A percentile compares a stretch with the other conserved stretches of the same genome.
These are phyloP conservation scores for Quercus dentata DNA, from an alignment of 306 rosid species.

Conservation along the genomic window DNA sequence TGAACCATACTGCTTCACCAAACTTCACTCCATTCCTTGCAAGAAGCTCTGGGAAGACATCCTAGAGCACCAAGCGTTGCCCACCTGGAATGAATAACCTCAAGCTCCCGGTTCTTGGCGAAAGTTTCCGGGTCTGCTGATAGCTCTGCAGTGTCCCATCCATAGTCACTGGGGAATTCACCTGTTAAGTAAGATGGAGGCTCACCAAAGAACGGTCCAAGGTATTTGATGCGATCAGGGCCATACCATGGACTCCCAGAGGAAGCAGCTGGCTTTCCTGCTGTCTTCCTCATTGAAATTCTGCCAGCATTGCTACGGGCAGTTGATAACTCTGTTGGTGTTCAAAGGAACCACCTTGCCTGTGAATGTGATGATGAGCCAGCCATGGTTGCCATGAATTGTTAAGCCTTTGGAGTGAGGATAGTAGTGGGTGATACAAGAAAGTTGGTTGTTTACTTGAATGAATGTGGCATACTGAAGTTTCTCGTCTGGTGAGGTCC, in stretches of 20 bases:
- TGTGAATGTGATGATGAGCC: constrained; percentile 36
- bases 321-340: constrained; percentile 14
- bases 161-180: constrained; percentile 34
- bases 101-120: constrained; percentile 33
- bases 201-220: constrained; percentile 40
- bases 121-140: constrained; percentile 36
- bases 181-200: constrained; percentile 36
- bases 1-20: constrained; percentile 40
- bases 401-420: not conserved
- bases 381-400: constrained; percentile 31
- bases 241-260: constrained; percentile 37
- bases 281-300: constrained; percentile 30
- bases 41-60: constrained; percentile 45
- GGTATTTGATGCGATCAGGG: constrained; percentile 34
- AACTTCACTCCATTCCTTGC: constrained; percentile 37
- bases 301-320: constrained; percentile 7
- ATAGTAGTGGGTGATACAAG: not conserved
- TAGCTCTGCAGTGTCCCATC: constrained; percentile 36
- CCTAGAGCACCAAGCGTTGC: constrained; percentile 41
- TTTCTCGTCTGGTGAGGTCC: not conserved
- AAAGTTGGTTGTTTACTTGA: not conserved
- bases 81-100: constrained; percentile 32
- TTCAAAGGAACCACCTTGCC: constrained; percentile 25
- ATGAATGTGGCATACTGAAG: not conserved
- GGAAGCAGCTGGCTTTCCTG: constrained; percentile 22